Evolutionary conservation across 148 eudicot genomes (phyloP), one percentile per base, ranked within the genome.

Genomic region (Agrostemma githago): DNA sequence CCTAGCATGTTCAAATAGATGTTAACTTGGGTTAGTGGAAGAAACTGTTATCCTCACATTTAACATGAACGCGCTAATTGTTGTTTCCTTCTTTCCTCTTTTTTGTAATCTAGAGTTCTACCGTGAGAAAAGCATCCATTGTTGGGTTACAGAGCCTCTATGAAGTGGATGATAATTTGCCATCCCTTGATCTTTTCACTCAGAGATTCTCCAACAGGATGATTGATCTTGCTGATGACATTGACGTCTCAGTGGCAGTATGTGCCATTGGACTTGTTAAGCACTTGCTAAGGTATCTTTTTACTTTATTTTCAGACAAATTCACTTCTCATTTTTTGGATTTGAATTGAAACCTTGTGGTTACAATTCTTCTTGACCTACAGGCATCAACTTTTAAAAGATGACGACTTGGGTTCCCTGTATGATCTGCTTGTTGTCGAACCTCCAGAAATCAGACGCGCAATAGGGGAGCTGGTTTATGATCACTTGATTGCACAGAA

Each of bases 221-320:
- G 97, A 85, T 95, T 76, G 99, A 95, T 74, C 96, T 95, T 77
- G 99, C 99, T 72, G 99, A 95, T 83, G 99, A 95, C 79, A 80
- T 86, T 81, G 99, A 95, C 76, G 88, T 90, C 73, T 84, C 99
- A 39, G 99, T 95, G 42, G 96, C 99, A 79, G 97, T 95, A 72
- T 90, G 92, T 78, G 92, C 92, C 73, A 90, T 95, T 65, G 97
- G 97, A 66, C 96, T 95, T 76, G 90, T 92, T 63, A 95, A 90
- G 79, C 97, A 92, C 67, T 83, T 95, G 58, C 82, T 92, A 26
- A 92, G 97, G 99, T 95, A 84, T 72, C 43, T 43, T 8, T 72
- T 15, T 10, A 19, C 5, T 57, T 21, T 7, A 12, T 71, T 20
- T 37, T 15, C 42, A 19, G 26, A 54, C 19, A 61, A 48, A 6